Percentiles rank a stretch among this genome's conserved stretches.
These are phyloP conservation scores for Lodderomyces parapsilosis DNA, from an alignment of 1,139 yeast genomes.

Conservation along the genomic window DNA sequence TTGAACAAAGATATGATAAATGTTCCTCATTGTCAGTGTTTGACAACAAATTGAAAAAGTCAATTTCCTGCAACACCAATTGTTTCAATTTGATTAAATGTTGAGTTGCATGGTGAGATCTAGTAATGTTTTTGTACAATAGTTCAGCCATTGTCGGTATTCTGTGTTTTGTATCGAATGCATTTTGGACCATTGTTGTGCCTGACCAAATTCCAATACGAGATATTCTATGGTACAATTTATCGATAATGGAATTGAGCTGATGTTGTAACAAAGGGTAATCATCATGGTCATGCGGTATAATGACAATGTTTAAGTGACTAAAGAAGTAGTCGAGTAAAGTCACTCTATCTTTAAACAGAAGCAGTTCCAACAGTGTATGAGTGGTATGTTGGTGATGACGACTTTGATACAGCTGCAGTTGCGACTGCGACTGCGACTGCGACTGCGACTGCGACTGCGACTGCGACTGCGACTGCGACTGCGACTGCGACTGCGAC, in stretches of 20 bases:
- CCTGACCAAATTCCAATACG: conserved; percentile 63
- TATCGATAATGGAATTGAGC: conserved; percentile 25
- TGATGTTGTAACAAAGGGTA: conserved; percentile 25
- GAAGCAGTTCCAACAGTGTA: conserved; percentile 18
- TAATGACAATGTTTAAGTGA: conserved; percentile 41
- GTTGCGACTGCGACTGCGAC: too few species aligned
- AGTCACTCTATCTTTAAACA: conserved; percentile 28
- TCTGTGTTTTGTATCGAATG: conserved; percentile 10
- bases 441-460: too few species aligned
- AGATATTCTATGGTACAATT: conserved; percentile 39
- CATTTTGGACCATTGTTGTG: conserved; percentile 22
- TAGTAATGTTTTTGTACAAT: conserved; percentile 25
- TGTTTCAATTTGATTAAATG: conserved; percentile 26
- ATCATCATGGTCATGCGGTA: conserved; percentile 19
- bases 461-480: too few species aligned
- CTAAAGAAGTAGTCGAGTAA: conserved; percentile 39
- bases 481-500: too few species aligned
- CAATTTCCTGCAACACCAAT: conserved; percentile 36
- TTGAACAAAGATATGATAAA: conserved; percentile 31
- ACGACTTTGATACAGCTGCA: too few species aligned
- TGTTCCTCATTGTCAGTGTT: conserved; percentile 24
- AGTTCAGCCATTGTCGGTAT: conserved; percentile 36
- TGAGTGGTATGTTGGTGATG: conserved; percentile 6
- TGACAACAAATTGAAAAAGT: conserved; percentile 33
- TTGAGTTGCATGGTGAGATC: conserved; percentile 21